phyloP scores from a whole-genome alignment of 2,329 filamentous ascomycete species.

The Claviceps capensis region DNA sequence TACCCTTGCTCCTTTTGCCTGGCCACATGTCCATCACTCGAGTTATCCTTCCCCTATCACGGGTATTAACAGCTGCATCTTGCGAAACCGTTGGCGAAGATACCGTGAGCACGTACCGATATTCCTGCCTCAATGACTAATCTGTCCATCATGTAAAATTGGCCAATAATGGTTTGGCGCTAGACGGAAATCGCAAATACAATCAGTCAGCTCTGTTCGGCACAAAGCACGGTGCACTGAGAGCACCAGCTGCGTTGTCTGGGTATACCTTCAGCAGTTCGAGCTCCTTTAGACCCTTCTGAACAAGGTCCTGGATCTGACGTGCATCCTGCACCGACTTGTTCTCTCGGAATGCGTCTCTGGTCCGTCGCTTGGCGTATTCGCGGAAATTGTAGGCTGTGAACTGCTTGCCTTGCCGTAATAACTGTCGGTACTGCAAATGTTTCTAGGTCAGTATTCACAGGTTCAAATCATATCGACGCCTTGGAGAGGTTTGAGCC shows the following conservation, averaged over 20 bases:
- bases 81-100: neutral
- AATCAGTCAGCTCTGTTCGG: conserved; percentile 4
- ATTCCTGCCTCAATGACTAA: conserved; percentile 86
- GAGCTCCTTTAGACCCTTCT: conserved; percentile 75
- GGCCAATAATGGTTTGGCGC: conserved; percentile 89
- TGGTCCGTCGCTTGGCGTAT: conserved; percentile 82
- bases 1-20: conserved; percentile 72
- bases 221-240: conserved; percentile 3
- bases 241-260: neutral
- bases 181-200: conserved; percentile 22
- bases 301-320: conserved; percentile 73
- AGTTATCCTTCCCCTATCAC: conserved; percentile 53
- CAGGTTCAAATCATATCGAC: neutral
- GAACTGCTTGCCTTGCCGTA: conserved; percentile 78
- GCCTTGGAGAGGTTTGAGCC: neutral
- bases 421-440: conserved; percentile 72
- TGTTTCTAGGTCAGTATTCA: neutral
- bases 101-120: conserved; percentile 36
- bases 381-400: conserved; percentile 95
- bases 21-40: conserved; percentile 50
- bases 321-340: conserved; percentile 58
- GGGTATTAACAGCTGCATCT: neutral
- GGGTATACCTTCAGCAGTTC: conserved; percentile 74
- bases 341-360: conserved; percentile 80
- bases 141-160: conserved; percentile 85